Conservation (phyloP, 352 stramenopile genomes). For the Paralagenidium karlingii region DNA sequence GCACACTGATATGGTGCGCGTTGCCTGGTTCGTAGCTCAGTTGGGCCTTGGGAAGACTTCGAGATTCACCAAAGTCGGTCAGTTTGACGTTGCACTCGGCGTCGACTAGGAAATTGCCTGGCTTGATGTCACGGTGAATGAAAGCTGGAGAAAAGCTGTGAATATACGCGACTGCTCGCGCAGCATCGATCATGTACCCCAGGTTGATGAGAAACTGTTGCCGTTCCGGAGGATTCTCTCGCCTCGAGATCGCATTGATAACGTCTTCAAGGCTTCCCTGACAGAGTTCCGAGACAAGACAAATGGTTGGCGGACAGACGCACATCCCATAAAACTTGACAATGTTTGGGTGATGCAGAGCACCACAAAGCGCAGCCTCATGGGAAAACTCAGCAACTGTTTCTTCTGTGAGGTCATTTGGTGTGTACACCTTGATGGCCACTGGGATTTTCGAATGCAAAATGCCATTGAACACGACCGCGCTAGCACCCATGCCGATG, state of each 20-base stretch:
- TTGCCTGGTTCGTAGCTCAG: constrained; percentile 6
- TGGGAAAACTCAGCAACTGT: constrained; percentile 72
- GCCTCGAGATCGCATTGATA: constrained; percentile 12
- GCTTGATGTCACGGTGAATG: constrained; percentile 59
- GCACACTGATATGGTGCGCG: not conserved
- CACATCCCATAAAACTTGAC: constrained; percentile 79
- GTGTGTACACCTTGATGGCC: constrained; percentile 72
- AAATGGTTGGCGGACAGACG: constrained; percentile 60
- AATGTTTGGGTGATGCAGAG: constrained; percentile 67
- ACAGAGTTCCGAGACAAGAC: constrained; percentile 49
- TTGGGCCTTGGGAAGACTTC: constrained; percentile 15
- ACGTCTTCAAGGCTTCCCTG: constrained; percentile 27
- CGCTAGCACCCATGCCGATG: constrained; percentile 38
- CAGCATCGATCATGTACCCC: constrained; percentile 53
- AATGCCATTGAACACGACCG: constrained; percentile 45
- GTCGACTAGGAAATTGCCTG: constrained; percentile 51
- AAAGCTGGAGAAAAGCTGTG: constrained; percentile 63
- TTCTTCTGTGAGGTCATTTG: constrained; percentile 33
- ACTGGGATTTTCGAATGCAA: constrained; percentile 39
- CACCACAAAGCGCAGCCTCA: constrained; percentile 55
- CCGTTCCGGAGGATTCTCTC: constrained; percentile 17
- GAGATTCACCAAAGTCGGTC: constrained; percentile 47
- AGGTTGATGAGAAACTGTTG: constrained; percentile 34
- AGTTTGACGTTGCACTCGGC: constrained; percentile 27
- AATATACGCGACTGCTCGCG: constrained; percentile 47